phyloP scores from a whole-genome alignment of 352 stramenopile genomes.

The Stramenopiles sp. region DNA sequence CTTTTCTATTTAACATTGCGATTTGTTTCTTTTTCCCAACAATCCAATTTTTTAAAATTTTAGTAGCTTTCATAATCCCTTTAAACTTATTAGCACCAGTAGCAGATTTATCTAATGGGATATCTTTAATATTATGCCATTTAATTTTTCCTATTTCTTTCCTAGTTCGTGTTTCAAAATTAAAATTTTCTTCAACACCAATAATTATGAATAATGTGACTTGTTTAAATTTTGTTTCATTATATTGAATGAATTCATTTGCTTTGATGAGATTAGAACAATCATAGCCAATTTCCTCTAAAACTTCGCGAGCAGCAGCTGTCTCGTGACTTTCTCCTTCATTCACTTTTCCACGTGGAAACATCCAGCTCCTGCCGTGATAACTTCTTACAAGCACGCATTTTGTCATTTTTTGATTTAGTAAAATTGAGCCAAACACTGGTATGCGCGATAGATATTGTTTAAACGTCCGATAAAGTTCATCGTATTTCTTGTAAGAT shows the following conservation, averaged over 20 bases:
- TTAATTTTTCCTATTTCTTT: slow-evolving; percentile 81
- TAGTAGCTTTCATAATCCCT: too few relatives aligned
- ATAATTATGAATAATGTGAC: slow-evolving; percentile 61
- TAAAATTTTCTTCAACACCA: slow-evolving; percentile 64
- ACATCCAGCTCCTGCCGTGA: slow-evolving; percentile 69
- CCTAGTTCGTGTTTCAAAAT: slow-evolving; percentile 69
- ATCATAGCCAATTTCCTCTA: slow-evolving; percentile 70
- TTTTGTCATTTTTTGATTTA: slow-evolving; percentile 56
- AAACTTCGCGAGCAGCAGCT: slow-evolving; percentile 62
- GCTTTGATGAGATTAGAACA: slow-evolving; percentile 30
- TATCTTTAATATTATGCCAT: slow-evolving; percentile 59
- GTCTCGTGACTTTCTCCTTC: slow-evolving; percentile 59
- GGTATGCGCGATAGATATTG: slow-evolving; percentile 78
- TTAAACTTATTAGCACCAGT: too few relatives aligned
- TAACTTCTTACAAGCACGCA: slow-evolving; percentile 68
- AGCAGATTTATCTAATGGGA: too few relatives aligned
- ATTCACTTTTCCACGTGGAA: slow-evolving; percentile 77
- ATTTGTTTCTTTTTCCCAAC: too few relatives aligned
- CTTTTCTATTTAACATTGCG: too few relatives aligned
- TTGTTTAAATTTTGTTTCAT: slow-evolving; percentile 61
- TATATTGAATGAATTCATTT: slow-evolving; percentile 47
- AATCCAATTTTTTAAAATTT: too few relatives aligned
- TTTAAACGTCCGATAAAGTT: slow-evolving; percentile 76
- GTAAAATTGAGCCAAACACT: slow-evolving; percentile 74
- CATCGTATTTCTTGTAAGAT: slow-evolving; percentile 54